phyloP scores from a whole-genome alignment of 331 rosid species.

The Arachis monticola region DNA sequence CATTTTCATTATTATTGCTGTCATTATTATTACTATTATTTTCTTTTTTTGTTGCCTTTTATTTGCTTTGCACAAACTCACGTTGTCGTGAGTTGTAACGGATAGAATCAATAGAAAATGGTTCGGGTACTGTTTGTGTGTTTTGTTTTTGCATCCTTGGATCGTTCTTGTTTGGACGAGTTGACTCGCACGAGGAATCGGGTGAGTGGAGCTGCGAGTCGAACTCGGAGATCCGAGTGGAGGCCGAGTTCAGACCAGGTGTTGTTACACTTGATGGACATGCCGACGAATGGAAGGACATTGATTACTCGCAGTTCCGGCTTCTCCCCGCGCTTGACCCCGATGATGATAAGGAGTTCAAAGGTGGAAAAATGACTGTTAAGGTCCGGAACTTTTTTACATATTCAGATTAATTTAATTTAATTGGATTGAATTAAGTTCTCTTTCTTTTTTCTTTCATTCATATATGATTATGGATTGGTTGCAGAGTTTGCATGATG shows the following conservation, averaged over 20 bases:
- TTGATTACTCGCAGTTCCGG: conserved; percentile 77
- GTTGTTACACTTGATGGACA: conserved; percentile 84
- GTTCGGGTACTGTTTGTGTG: conserved; percentile 42
- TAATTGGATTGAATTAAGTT: background rate
- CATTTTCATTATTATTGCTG: too few species aligned
- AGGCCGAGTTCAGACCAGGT: conserved; percentile 69
- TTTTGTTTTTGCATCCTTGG: conserved; percentile 28
- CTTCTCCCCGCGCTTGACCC: conserved; percentile 93
- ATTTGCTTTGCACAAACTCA: background rate
- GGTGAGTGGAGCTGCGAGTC: conserved; percentile 86
- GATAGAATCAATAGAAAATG: conserved; percentile 41
- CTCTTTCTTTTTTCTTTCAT: background rate
- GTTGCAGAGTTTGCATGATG: conserved; percentile 87
- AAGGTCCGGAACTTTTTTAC: conserved; percentile 52
- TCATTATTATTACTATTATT: too few species aligned
- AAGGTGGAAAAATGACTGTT: conserved; percentile 78
- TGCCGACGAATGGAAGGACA: conserved; percentile 88
- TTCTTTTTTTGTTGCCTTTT: background rate
- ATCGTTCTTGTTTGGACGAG: conserved; percentile 44
- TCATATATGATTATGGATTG: background rate
- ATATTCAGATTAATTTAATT: background rate
- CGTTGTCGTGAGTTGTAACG: background rate
- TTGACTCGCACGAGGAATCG: conserved; percentile 76
- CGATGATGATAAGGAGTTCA: conserved; percentile 69
- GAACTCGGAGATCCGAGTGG: conserved; percentile 67